Conservation (phyloP, 2,329 filamentous ascomycete species). For the Hymenoscyphus linearis region DNA sequence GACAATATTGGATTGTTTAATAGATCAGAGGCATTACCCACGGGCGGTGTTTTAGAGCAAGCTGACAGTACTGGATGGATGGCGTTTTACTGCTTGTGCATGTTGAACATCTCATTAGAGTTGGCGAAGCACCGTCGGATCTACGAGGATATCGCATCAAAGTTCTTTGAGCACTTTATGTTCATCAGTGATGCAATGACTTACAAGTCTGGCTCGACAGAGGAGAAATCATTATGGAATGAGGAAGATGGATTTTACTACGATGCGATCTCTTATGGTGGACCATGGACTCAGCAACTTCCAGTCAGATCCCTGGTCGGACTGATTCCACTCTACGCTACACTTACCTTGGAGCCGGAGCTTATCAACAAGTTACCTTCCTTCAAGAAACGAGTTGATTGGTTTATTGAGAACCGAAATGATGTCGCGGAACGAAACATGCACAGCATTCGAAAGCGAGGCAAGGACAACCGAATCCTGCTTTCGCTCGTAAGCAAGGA, state of each 20-base stretch:
- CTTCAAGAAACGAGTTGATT: conserved; percentile 89
- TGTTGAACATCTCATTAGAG: conserved; percentile 95
- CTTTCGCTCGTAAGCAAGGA: conserved; percentile 90
- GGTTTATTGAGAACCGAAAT: conserved; percentile 85
- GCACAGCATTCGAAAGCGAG: conserved; percentile 83
- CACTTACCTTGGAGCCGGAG: conserved; percentile 87
- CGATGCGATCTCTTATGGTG: conserved; percentile 94
- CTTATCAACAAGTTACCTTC: conserved; percentile 85
- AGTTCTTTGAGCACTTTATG: conserved; percentile 98
- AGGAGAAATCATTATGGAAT: conserved; percentile 90
- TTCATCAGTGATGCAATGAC: conserved; percentile 98
- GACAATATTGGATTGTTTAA: conserved; percentile 99
- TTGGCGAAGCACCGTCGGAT: conserved; percentile 90
- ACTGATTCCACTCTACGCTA: conserved; percentile 88
- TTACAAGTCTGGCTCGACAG: conserved; percentile 64
- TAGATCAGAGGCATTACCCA: conserved; percentile 88
- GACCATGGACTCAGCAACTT: conserved; percentile 87
- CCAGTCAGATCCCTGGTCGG: conserved; percentile 89
- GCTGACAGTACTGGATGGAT: conserved; percentile 98
- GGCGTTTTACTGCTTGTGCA: conserved; percentile 94
- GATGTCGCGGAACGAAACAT: conserved; percentile 92
- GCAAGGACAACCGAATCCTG: conserved; percentile 83
- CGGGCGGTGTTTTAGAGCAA: conserved; percentile 88
- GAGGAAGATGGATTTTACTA: conserved; percentile 98
- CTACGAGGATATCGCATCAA: conserved; percentile 95